Evolutionary conservation across 2,329 filamentous ascomycete genomes (phyloP).

Genomic region (Trichophyton rubrum): DNA sequence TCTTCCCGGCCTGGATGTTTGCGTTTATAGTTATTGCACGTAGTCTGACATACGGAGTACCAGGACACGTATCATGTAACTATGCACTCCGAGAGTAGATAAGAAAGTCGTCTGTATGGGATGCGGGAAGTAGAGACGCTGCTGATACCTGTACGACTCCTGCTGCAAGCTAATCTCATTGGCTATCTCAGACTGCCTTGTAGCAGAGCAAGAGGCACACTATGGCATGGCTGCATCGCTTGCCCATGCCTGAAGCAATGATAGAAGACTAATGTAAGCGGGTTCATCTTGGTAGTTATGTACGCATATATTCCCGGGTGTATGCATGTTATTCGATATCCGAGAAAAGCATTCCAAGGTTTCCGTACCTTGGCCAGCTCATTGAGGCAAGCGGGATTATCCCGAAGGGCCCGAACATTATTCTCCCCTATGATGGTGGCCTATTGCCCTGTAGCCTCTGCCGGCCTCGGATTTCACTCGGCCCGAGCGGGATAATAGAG

Average conservation of each 20-base stretch:
- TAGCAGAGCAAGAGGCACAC: not conserved
- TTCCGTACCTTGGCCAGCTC: not conserved
- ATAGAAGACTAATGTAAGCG: not conserved
- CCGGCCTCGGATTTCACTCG: not conserved
- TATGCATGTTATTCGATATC: not conserved
- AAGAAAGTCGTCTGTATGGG: not conserved
- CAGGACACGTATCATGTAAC: not conserved
- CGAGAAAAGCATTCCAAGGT: not conserved
- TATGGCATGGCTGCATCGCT: not conserved
- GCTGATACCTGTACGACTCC: not conserved
- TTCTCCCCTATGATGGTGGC: not conserved
- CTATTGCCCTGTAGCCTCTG: not conserved
- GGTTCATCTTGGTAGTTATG: not conserved
- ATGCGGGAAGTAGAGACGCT: not conserved
- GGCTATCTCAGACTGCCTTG: not conserved
- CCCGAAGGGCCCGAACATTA: not conserved
- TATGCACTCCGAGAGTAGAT: not conserved
- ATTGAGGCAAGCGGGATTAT: not conserved
- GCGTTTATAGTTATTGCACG: not conserved
- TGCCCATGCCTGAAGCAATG: not conserved
- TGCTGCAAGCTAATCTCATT: not conserved
- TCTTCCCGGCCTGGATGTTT: not conserved
- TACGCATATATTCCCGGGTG: not conserved
- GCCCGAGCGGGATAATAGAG: not conserved
- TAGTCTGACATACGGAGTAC: not conserved